Evolutionary conservation across 441 rosid species (phyloP), one percentile per base, ranked within the genome.

Genomic region (Capsella rubella): DNA sequence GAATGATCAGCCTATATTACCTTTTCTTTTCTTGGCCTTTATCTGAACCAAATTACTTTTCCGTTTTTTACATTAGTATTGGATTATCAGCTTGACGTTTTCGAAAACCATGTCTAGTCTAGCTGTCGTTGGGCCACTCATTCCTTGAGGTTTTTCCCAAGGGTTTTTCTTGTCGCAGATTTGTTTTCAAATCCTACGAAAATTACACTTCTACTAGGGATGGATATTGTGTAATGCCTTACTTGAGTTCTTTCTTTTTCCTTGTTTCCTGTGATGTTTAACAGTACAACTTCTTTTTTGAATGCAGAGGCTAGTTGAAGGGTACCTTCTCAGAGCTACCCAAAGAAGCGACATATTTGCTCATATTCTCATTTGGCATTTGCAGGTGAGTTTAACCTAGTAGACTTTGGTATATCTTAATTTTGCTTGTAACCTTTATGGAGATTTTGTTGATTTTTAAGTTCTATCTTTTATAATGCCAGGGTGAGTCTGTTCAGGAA

Each of bases 251-350:
- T 73, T 69, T 72, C 69, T 27, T 40, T 55, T 47, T 64, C 32
- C 25, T 25, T 64, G 72, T 8, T 50, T 42, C 58, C 47, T 50
- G 64, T 5, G 53, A 50, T 51, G 61, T 35, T 58, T 53, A 67
- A 72, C 47, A 40, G 40, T 52, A 67, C 4, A 40, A 50, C 14
- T 56, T 61, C 13, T 37, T 47, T 75, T 64, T 39, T 1, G 6
- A 59, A 81, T 75, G 82, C 97, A 96, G 99, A 83, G 78, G 80
- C 78, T 95, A 62, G 97, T 96, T 42, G 97, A 96, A 85, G 99
- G 99, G 54, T 96, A 96, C 82, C 82, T 96, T 86, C 95, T 96
- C 43, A 88, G 98, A 87, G 99, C 99, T 59, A 80, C 98, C 78
- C 95, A 95, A 71, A 83, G 93, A 82, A 95, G 98, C 75, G 96